Evolutionary conservation across 2,329 filamentous ascomycete genomes (phyloP).

Genomic region (Pseudogymnoascus sp.): DNA sequence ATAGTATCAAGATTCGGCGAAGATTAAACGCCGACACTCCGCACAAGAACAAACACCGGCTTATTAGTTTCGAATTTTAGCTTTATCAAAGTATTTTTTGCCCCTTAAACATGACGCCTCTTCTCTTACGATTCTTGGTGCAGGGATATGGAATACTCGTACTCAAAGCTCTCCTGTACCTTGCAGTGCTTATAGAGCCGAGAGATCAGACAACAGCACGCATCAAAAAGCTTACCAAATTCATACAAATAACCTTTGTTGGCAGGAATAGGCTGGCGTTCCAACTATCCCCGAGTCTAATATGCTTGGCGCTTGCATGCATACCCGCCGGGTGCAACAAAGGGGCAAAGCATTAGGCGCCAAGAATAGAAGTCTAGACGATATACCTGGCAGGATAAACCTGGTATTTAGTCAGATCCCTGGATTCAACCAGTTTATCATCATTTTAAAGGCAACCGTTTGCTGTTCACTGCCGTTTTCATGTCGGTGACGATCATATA

Average conservation of each 20-base stretch:
- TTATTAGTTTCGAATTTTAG: too few relatives aligned
- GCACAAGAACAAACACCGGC: too few relatives aligned
- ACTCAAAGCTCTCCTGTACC: not conserved
- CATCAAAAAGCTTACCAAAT: not conserved
- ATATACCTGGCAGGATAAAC: not conserved
- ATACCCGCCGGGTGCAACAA: not conserved
- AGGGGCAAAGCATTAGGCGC: not conserved
- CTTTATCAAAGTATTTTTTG: too few relatives aligned
- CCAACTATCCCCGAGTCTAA: not conserved
- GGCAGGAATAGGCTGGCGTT: not conserved
- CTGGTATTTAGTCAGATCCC: not conserved
- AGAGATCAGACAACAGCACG: not conserved
- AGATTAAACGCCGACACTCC: too few relatives aligned
- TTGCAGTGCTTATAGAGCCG: not conserved
- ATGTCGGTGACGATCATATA: not conserved
- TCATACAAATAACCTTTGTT: not conserved
- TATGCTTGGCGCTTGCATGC: not conserved
- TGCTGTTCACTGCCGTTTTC: not conserved
- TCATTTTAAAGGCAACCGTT: not conserved
- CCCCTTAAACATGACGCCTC: too few relatives aligned
- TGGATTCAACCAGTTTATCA: not conserved
- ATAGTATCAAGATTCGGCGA: too few relatives aligned
- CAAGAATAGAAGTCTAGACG: not conserved
- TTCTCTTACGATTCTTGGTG: too few relatives aligned
- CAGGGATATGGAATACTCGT: too few relatives aligned